A percentile compares a stretch with the other conserved stretches of the same genome.
These are phyloP conservation scores for Boletus subparvulus DNA, from an alignment of 768 basidiomycete genomes.

Conservation along the genomic window DNA sequence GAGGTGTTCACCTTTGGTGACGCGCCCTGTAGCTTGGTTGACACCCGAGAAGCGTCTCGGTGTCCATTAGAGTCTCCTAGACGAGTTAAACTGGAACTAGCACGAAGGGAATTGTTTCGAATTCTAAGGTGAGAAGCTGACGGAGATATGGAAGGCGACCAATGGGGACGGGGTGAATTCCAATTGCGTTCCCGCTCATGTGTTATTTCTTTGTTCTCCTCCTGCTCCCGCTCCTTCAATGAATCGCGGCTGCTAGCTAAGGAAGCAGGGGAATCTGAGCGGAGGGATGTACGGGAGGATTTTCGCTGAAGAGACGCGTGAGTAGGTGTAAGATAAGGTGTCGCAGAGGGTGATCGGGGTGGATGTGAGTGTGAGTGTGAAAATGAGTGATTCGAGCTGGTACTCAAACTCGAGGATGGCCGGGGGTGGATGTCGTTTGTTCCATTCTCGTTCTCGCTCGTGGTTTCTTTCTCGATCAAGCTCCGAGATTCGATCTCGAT, in stretches of 20 bases:
- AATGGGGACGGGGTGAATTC: slow-evolving; percentile 64
- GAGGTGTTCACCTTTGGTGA: slow-evolving; percentile 1
- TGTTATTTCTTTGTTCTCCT: slow-evolving; percentile 34
- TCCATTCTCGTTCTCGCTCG: slow-evolving; percentile 58
- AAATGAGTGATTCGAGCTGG: slow-evolving; percentile 35
- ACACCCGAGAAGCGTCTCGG: slow-evolving; percentile 1
- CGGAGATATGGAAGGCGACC: slow-evolving; percentile 37
- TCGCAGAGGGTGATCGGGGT: slow-evolving; percentile 40
- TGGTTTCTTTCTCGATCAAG: slow-evolving; percentile 43
- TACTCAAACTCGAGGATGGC: slow-evolving; percentile 45
- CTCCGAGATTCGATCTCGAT: slow-evolving; percentile 44
- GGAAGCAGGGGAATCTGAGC: slow-evolving; percentile 46
- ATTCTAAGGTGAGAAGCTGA: slow-evolving; percentile 5
- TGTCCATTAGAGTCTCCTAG: slow-evolving; percentile 8
- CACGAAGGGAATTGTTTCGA: slow-evolving; percentile 16
- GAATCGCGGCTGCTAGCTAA: slow-evolving; percentile 36
- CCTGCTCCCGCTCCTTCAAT: slow-evolving; percentile 31
- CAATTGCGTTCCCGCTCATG: slow-evolving; percentile 67
- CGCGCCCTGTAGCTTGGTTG: slow-evolving; percentile 1
- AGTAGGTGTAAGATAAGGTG: slow-evolving; percentile 36
- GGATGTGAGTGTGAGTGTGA: slow-evolving; percentile 38
- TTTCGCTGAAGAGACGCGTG: slow-evolving; percentile 33
- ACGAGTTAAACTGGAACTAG: slow-evolving; percentile 20
- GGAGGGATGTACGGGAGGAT: slow-evolving; percentile 34
- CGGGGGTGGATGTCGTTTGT: slow-evolving; percentile 44